These are phyloP conservation scores for Endocalyx cinctus DNA, from an alignment of 2,329 filamentous ascomycete genomes.

Conservation along the genomic window DNA sequence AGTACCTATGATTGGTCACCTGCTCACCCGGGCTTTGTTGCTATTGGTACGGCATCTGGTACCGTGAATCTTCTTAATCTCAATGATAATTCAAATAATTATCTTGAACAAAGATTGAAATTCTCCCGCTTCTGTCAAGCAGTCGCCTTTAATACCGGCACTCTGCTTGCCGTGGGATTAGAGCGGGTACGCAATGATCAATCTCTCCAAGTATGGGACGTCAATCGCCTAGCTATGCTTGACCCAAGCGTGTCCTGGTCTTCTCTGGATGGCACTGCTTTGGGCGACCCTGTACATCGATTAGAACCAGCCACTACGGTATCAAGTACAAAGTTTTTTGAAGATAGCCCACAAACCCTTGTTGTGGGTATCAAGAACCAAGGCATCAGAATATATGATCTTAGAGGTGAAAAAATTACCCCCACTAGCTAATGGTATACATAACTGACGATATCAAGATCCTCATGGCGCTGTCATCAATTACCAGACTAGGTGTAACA, in stretches of 20 bases:
- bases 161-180: constrained; percentile 71
- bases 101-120: constrained; percentile 64
- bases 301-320: constrained; percentile 68
- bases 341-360: constrained; percentile 69
- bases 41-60: constrained; percentile 70
- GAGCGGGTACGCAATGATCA: constrained; percentile 78
- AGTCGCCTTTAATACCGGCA: constrained; percentile 70
- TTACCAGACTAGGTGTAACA: constrained; percentile 64
- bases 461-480: constrained; percentile 49
- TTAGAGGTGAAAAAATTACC: constrained; percentile 60
- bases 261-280: constrained; percentile 40
- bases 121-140: constrained; percentile 76
- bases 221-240: constrained; percentile 55
- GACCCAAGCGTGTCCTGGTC: constrained; percentile 46
- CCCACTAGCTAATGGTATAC: background rate
- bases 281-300: constrained; percentile 54
- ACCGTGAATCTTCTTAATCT: constrained; percentile 71
- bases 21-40: constrained; percentile 60
- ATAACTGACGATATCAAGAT: constrained; percentile 29
- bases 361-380: constrained; percentile 72
- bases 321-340: constrained; percentile 77
- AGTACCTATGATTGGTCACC: constrained; percentile 66
- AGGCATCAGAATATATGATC: constrained; percentile 71
- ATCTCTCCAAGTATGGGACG: constrained; percentile 78
- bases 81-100: constrained; percentile 63